Conservation (phyloP, 2,329 filamentous ascomycete species). For the Myriosclerotinia duriaeana region DNA sequence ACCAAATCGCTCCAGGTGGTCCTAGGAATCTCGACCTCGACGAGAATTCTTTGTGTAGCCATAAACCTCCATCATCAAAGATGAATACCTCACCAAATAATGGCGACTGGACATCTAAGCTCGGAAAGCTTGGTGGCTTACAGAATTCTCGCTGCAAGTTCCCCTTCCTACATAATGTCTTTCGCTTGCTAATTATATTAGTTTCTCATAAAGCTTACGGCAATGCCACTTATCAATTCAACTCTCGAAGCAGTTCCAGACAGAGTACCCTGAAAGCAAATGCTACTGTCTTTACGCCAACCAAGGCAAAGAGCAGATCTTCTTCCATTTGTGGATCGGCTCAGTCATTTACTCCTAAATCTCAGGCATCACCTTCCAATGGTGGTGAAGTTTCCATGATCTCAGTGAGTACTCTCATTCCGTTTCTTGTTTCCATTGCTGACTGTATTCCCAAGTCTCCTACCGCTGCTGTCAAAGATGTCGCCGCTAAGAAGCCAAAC, state of each 20-base stretch:
- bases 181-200: background rate
- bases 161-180: background rate
- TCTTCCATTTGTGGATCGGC: constrained; percentile 9
- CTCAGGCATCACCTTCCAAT: constrained; percentile 5
- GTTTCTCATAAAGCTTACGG: background rate
- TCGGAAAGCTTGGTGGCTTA: background rate
- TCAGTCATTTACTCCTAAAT: background rate
- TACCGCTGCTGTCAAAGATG: background rate
- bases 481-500: background rate
- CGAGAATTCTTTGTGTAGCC: constrained; percentile 9
- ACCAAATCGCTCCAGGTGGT: constrained; percentile 12
- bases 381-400: background rate
- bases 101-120: background rate
- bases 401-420: background rate
- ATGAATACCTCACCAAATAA: background rate
- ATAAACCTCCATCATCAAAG: background rate
- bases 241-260: background rate
- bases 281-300: background rate
- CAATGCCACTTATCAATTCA: background rate
- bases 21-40: constrained; percentile 15
- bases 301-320: background rate
- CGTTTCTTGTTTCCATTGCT: background rate
- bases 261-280: background rate
- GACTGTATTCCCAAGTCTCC: background rate
- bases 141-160: constrained; percentile 1